Conservation (phyloP, 2,329 filamentous ascomycete species). For the Lojkania enalia region DNA sequence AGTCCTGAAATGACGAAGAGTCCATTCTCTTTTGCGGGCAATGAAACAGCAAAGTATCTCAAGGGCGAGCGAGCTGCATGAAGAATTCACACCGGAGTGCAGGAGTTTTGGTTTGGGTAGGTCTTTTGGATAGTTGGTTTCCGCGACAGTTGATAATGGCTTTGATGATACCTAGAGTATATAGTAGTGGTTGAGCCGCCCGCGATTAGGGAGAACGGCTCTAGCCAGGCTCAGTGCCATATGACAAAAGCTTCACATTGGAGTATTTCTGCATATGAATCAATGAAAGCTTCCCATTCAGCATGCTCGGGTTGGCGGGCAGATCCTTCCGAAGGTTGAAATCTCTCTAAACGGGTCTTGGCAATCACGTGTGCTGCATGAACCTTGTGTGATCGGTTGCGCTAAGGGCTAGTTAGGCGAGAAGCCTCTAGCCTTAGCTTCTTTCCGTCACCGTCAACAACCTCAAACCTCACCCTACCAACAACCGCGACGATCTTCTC, state of each 20-base stretch:
- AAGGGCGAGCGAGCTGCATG: conserved; percentile 35
- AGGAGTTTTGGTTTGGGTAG: conserved; percentile 16
- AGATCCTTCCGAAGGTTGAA: too few relatives aligned
- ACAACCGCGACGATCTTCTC: background rate
- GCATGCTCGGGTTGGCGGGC: too few relatives aligned
- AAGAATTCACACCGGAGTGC: conserved; percentile 7
- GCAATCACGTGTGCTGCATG: background rate
- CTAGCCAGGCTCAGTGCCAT: background rate
- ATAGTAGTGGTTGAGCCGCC: conserved; percentile 14
- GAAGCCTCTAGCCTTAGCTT: background rate
- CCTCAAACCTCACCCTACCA: background rate
- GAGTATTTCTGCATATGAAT: too few relatives aligned
- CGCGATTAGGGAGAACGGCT: background rate
- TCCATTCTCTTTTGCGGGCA: conserved; percentile 67
- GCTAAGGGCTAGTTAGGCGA: background rate
- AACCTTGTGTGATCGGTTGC: too few relatives aligned
- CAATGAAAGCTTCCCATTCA: too few relatives aligned
- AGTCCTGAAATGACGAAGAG: conserved; percentile 85
- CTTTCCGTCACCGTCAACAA: background rate
- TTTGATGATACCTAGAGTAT: conserved; percentile 31
- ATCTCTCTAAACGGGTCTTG: too few relatives aligned
- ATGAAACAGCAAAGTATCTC: conserved; percentile 38
- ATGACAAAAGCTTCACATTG: background rate
- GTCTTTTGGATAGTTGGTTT: conserved; percentile 5
- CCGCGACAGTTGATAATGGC: conserved; percentile 9